Percentiles rank a stretch among this genome's conserved stretches.
Conservation (phyloP, 768 basidiomycete species). For the Boletus tomentosulus region DNA sequence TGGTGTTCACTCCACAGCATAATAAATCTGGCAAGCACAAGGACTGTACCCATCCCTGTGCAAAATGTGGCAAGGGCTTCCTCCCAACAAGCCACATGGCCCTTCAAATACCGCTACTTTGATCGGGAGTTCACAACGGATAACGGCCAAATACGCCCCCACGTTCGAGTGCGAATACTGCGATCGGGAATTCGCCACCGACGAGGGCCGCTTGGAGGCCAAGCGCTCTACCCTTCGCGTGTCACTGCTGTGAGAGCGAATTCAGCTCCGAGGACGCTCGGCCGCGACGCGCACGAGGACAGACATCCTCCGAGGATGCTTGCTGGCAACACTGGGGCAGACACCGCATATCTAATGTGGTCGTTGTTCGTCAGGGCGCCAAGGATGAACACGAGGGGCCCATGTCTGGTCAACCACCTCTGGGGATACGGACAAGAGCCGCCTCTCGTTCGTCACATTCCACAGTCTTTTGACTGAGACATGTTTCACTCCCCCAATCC, state of each 20-base stretch:
- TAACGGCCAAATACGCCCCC: not conserved
- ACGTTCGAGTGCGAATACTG: slow-evolving; percentile 7
- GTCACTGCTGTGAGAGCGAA: not conserved
- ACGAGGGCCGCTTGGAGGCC: not conserved
- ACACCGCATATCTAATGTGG: slow-evolving; percentile 3
- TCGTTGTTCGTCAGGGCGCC: not conserved
- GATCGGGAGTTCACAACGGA: slow-evolving; percentile 1
- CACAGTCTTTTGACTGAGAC: not conserved
- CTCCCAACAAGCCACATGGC: not conserved
- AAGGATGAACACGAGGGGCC: slow-evolving; percentile 6
- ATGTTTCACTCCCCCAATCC: slow-evolving; percentile 4
- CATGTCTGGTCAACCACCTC: too few relatives aligned
- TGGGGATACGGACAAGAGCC: not conserved
- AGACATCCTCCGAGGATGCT: not conserved
- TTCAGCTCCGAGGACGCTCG: not conserved
- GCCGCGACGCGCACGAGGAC: not conserved
- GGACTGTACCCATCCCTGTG: too few relatives aligned
- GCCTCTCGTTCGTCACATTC: slow-evolving; percentile 4
- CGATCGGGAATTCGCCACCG: slow-evolving; percentile 3
- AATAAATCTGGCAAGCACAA: slow-evolving; percentile 9
- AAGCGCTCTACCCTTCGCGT: slow-evolving; percentile 7
- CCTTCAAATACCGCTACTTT: slow-evolving; percentile 9
- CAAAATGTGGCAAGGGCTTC: slow-evolving; percentile 4
- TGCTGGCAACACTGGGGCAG: slow-evolving; percentile 1
- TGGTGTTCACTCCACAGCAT: slow-evolving; percentile 13